Evolutionary conservation across 345 rosid species (phyloP), one percentile per base, ranked within the genome.

Genomic region (Garcia nutans): DNA sequence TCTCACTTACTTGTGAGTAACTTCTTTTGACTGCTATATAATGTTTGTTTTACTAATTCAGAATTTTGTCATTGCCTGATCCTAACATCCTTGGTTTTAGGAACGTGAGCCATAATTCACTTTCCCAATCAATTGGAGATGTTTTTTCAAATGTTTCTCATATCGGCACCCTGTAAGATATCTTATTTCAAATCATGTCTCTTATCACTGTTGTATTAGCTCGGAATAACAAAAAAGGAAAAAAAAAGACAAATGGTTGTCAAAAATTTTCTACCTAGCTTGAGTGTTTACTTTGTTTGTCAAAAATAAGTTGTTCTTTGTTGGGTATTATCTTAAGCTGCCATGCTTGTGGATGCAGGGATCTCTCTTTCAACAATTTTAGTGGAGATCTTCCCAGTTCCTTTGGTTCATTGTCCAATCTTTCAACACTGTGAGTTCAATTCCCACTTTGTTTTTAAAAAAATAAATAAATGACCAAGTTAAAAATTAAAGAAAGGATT

Each of bases 341-440:
- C 58, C 49, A 37, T 82, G 52, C 55, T 73, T 70, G 13, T 52
- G 63, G 33, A 70, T 85, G 76, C 82, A 96, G 99, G 88, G 99
- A 93, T 86, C 82, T 96, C 54, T 96, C 99, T 77, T 93, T 85
- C 85, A 96, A 96, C 87, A 93, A 89, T 83, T 88, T 93, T 74
- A 89, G 86, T 76, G 99, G 98, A 26, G 89, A 93, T 85, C 92
- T 96, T 86, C 99, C 98, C 7, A 74, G 10, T 81, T 96, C 99
- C 26, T 85, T 96, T 63, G 85, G 90, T 75, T 85, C 89, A n/a
- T 79, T 84, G 78, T 82, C 91, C 60, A 91, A 83, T 81, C 86
- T 96, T 52, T 92, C 97, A 16, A 74, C 47, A 15, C 92, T 96
- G 99, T 93, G 82, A 93, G 99, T 82, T 50, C 71, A 74, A 61